Base-by-base conservation (phyloP, 2,329 filamentous ascomycete genomes). In the Trichoderma lentiforme region DNA sequence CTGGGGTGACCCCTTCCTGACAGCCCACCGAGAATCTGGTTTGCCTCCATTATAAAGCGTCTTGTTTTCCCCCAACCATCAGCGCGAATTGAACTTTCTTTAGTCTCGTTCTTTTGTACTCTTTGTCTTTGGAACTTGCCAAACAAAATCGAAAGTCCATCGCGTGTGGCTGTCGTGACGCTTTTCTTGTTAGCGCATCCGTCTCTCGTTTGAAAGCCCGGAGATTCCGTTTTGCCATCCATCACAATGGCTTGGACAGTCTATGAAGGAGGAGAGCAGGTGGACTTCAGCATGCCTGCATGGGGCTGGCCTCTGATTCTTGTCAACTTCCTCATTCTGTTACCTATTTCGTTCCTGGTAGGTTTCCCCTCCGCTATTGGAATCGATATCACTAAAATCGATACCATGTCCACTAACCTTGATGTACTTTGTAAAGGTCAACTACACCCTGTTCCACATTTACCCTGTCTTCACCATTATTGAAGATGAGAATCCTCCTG, bases 381-480 rank as follows among this genome's bases (percentile, higher is more conserved):
- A 2, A 15, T 26, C 8, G 28, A 15, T n/a, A 11, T 47, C 7
- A 43, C 2, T 18, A 15, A 47, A n/a, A 21, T 21, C 18, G n/a
- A 47, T 11, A 6, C 26, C 30, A n/a, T 14, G 24, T 12, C n/a
- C 26, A 47, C 56, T 70, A 53, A 70, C 39, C 12, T 4, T 43
- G 15, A 47, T 53, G 21, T 53, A n/a, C 39, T 3, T 43, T 3
- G 21, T 21, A 21, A 24, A 88, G 86, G 75, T 85, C 73, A 76
- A 79, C 70, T 90, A 90, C 81, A 86, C 86, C 11, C 78, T 89
- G 64, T 78, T 82, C 68, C 79, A 80, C 71, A 77, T 90, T 76
- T 87, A 85, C 77, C 84, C 87, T 58, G 84, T 86, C 70, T 83
- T 89, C 73, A 86, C 87, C 78, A 88, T 89, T 73, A 80, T 89